Evolutionary conservation across 495 filamentous ascomycete species (phyloP).

Genomic region (Rhizodiscina lignyota): DNA sequence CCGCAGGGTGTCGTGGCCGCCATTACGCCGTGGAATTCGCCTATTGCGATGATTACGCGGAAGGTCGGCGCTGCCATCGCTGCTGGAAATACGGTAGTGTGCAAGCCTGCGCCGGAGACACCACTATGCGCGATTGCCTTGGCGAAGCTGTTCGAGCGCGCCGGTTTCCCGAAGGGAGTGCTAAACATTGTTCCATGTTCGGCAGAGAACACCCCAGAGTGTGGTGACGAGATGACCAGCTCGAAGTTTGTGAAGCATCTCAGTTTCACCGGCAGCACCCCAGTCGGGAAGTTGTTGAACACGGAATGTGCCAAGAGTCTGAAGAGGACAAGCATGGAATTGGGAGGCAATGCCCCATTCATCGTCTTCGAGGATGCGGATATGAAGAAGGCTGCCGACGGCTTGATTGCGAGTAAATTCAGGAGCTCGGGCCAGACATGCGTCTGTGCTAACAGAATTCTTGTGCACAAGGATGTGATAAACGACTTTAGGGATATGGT

Average conservation of each 20-base stretch:
- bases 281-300: constrained; percentile 78
- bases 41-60: constrained; percentile 80
- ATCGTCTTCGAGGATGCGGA: constrained; percentile 82
- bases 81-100: constrained; percentile 70
- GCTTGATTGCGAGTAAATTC: constrained; percentile 67
- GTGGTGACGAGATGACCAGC: constrained; percentile 58
- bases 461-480: constrained; percentile 62
- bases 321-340: constrained; percentile 76
- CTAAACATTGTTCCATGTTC: constrained; percentile 62
- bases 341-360: constrained; percentile 85
- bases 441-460: constrained; percentile 78
- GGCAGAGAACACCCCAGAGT: constrained; percentile 49
- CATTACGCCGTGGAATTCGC: constrained; percentile 63
- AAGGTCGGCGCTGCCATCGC: constrained; percentile 78
- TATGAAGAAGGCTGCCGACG: constrained; percentile 56
- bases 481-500: constrained; percentile 56
- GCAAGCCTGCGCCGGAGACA: constrained; percentile 73
- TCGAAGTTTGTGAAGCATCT: constrained; percentile 62
- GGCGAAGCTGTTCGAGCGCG: constrained; percentile 64
- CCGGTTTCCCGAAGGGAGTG: constrained; percentile 72
- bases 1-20: constrained; percentile 7
- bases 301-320: constrained; percentile 63
- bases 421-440: constrained; percentile 79
- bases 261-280: constrained; percentile 78
- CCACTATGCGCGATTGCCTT: constrained; percentile 71